Percentiles rank a stretch among this genome's conserved stretches.
phyloP scores from a whole-genome alignment of 225 moss, liverwort and hornwort genomes.

The Sphagnum contortum region DNA sequence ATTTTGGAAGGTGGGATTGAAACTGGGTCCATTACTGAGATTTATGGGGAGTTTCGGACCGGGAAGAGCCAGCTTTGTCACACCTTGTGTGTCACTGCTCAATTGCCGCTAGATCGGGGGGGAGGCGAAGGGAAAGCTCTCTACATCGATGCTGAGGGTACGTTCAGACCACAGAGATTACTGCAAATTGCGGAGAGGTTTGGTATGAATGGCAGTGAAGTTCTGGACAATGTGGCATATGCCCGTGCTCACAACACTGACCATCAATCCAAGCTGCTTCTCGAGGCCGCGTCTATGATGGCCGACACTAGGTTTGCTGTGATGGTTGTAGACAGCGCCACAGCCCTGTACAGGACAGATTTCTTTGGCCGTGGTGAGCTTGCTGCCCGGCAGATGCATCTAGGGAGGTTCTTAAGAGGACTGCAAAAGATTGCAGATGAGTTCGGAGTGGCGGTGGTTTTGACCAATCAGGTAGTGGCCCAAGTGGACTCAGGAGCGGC shows the following conservation, averaged over 20 bases:
- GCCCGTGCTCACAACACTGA: conserved; percentile 93
- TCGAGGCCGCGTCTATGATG: conserved; percentile 94
- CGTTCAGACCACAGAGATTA: conserved; percentile 78
- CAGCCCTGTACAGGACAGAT: conserved; percentile 83
- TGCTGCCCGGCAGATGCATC: conserved; percentile 77
- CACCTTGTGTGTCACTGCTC: conserved; percentile 89
- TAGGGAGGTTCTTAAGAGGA: conserved; percentile 64
- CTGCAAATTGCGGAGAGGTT: conserved; percentile 87
- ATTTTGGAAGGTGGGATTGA: conserved; percentile 88
- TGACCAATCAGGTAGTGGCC: conserved; percentile 94
- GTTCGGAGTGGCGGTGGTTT: conserved; percentile 88
- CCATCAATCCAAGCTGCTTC: conserved; percentile 74
- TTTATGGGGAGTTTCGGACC: conserved; percentile 91
- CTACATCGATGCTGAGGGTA: conserved; percentile 90
- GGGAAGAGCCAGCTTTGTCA: conserved; percentile 96
- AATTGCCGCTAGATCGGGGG: conserved; percentile 71
- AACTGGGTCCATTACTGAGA: conserved; percentile 89
- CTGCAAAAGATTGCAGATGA: conserved; percentile 91
- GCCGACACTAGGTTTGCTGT: conserved; percentile 84
- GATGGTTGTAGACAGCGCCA: conserved; percentile 84
- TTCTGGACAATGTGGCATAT: conserved; percentile 90
- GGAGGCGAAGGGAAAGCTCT: conserved; percentile 94
- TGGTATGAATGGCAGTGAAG: conserved; percentile 78
- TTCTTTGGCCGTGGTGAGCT: conserved; percentile 87
- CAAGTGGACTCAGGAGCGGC: conserved; percentile 80